These are phyloP conservation scores for Acmispon strigosus DNA, from an alignment of 306 rosid genomes.

Conservation along the genomic window DNA sequence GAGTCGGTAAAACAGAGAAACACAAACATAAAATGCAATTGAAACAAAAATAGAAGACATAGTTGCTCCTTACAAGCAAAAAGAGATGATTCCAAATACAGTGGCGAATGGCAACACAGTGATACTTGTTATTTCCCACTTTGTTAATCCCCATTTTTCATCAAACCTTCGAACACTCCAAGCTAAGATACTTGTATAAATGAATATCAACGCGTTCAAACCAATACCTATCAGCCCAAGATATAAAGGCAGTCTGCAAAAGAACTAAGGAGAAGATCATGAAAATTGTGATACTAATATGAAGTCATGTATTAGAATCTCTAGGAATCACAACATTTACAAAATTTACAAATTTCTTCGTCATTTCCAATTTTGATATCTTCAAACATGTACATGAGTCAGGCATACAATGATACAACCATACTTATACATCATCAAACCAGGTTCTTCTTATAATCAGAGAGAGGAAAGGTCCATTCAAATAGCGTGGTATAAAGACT, in stretches of 20 bases:
- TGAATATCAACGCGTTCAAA: constrained; percentile 62
- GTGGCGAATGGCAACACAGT: constrained; percentile 75
- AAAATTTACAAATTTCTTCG: constrained; percentile 11
- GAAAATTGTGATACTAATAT: constrained; percentile 7
- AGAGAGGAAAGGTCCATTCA: constrained; percentile 1
- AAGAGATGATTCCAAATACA: constrained; percentile 70
- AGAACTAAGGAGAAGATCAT: constrained; percentile 21
- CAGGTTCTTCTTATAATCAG: not conserved
- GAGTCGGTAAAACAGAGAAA: constrained; percentile 28
- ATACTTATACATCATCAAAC: not conserved
- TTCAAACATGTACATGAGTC: constrained; percentile 1
- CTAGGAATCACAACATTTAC: not conserved
- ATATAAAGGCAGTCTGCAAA: constrained; percentile 85
- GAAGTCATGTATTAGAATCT: constrained; percentile 4
- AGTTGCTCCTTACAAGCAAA: constrained; percentile 68
- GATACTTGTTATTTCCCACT: constrained; percentile 79
- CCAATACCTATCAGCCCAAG: constrained; percentile 79
- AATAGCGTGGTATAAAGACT: not conserved
- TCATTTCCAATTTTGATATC: constrained; percentile 19
- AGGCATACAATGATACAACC: too few relatives aligned
- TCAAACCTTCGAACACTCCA: constrained; percentile 77
- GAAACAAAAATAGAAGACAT: not conserved
- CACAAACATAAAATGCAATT: not conserved
- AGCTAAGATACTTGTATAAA: constrained; percentile 68
- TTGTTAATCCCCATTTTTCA: constrained; percentile 83